A percentile compares a stretch with the other conserved stretches of the same genome.
Conservation (phyloP, 2,329 filamentous ascomycete species). For the Bipolaris cookei region DNA sequence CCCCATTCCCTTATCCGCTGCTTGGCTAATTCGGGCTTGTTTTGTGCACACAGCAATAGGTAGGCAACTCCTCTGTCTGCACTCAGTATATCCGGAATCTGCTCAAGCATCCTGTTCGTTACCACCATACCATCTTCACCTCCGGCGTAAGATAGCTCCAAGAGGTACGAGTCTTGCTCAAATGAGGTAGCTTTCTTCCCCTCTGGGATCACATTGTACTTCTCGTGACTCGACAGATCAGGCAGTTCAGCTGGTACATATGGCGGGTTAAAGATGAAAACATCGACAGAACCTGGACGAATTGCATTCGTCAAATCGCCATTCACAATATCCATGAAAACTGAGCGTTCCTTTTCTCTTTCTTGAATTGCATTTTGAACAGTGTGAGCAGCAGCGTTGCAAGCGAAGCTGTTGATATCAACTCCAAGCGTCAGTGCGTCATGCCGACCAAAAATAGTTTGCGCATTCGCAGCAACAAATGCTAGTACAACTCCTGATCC, state of each 20-base stretch:
- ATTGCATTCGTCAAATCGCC: conserved; percentile 73
- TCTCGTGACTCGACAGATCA: conserved; percentile 51
- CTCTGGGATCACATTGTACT: conserved; percentile 36
- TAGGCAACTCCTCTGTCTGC: conserved; percentile 79
- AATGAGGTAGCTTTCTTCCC: conserved; percentile 57
- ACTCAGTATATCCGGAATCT: conserved; percentile 69
- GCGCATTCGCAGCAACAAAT: conserved; percentile 80
- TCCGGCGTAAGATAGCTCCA: conserved; percentile 87
- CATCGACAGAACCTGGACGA: conserved; percentile 68
- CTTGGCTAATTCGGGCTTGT: conserved; percentile 79
- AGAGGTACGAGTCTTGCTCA: conserved; percentile 80
- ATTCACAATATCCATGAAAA: conserved; percentile 70
- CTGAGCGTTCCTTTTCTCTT: conserved; percentile 29
- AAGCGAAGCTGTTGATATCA: conserved; percentile 87
- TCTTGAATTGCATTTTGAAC: conserved; percentile 59
- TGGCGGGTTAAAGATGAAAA: conserved; percentile 95
- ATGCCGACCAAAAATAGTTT: conserved; percentile 72
- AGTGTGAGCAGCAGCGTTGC: conserved; percentile 74
- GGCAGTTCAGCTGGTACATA: conserved; percentile 91
- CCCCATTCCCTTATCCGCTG: conserved; percentile 64
- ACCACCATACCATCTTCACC: conserved; percentile 93
- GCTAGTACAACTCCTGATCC: conserved; percentile 94
- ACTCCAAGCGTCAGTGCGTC: conserved; percentile 75
- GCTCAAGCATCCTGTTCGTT: conserved; percentile 77
- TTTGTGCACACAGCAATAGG: conserved; percentile 87